phyloP scores from a whole-genome alignment of 2,329 filamentous ascomycete species.

The Didymosphaeria variabile region DNA sequence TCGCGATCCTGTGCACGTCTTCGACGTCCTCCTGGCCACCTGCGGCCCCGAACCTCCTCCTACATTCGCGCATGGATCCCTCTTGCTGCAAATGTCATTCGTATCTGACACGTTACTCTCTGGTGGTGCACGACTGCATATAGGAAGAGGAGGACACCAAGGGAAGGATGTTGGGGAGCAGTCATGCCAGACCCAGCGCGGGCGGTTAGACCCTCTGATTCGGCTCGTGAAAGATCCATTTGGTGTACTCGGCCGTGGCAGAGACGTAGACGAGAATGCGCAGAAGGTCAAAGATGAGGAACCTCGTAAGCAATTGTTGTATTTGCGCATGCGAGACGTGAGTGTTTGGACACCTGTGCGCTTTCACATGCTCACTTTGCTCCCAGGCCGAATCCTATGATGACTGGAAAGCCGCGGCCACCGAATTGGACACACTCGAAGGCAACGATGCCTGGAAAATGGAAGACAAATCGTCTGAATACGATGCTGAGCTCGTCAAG shows the following conservation, averaged over 20 bases:
- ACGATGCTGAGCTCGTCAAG: conserved; percentile 74
- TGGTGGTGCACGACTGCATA: conserved; percentile 42
- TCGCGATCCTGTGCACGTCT: neutral
- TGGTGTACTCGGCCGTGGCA: conserved; percentile 29
- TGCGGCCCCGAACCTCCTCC: conserved; percentile 25
- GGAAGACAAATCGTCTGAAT: conserved; percentile 72
- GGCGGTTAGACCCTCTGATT: conserved; percentile 47
- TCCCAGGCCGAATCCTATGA: conserved; percentile 70
- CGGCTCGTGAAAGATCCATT: conserved; percentile 48
- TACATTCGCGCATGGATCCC: conserved; percentile 45
- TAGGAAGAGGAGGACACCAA: conserved; percentile 21
- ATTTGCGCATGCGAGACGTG: conserved; percentile 72
- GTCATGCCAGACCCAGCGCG: conserved; percentile 41
- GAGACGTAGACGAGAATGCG: conserved; percentile 18
- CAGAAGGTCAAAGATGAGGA: conserved; percentile 12
- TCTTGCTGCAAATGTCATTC: conserved; percentile 45
- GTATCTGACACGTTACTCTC: conserved; percentile 47
- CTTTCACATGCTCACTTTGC: conserved; percentile 39
- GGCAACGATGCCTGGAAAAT: conserved; percentile 84
- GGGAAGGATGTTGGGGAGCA: conserved; percentile 23
- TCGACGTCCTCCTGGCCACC: conserved; percentile 18
- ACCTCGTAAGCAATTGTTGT: conserved; percentile 66
- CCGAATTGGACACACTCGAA: conserved; percentile 80
- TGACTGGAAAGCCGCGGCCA: conserved; percentile 80
- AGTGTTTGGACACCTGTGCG: conserved; percentile 43